phyloP scores from a whole-genome alignment of 2,329 filamentous ascomycete species.

The Ophiocordyceps sinensis region DNA sequence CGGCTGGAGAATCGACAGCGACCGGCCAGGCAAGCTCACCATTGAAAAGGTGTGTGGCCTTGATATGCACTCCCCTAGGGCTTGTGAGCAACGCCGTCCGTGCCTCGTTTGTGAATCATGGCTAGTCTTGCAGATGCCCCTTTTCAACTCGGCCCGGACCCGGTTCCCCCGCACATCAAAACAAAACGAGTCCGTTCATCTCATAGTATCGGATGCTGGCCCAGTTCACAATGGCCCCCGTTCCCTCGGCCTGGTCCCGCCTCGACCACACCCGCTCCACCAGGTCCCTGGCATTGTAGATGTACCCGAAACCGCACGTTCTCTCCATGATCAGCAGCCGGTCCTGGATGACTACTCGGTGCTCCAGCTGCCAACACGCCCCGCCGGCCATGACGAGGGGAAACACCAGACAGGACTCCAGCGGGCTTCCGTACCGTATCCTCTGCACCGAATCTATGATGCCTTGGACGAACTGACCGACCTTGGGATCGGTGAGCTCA shows the following conservation, averaged over 20 bases:
- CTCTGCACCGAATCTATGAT: constrained; percentile 22
- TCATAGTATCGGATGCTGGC: constrained; percentile 19
- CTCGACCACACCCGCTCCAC: constrained; percentile 24
- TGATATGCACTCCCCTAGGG: constrained; percentile 15
- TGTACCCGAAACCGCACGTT: constrained; percentile 26
- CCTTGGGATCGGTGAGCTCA: constrained; percentile 17
- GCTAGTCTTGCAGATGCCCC: too few relatives aligned
- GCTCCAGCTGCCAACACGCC: constrained; percentile 18
- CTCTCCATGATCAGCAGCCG: constrained; percentile 27
- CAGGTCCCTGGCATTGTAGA: constrained; percentile 23
- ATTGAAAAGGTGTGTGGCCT: constrained; percentile 50
- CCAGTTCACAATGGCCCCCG: constrained; percentile 17
- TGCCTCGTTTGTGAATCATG: too few relatives aligned
- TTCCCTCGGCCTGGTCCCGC: constrained; percentile 13
- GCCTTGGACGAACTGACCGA: constrained; percentile 15
- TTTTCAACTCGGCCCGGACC: too few relatives aligned
- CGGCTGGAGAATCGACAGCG: constrained; percentile 16
- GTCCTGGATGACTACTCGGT: constrained; percentile 23
- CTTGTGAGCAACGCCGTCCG: neutral
- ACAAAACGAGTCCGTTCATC: constrained; percentile 20
- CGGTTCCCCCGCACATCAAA: constrained; percentile 7
- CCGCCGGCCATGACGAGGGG: constrained; percentile 27
- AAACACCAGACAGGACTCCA: constrained; percentile 25
- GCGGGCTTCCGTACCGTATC: constrained; percentile 24
- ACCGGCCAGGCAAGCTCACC: constrained; percentile 41